Evolutionary conservation across 495 filamentous ascomycete species (phyloP), one percentile per base, ranked within the genome.

Genomic region (Talaromyces liani): DNA sequence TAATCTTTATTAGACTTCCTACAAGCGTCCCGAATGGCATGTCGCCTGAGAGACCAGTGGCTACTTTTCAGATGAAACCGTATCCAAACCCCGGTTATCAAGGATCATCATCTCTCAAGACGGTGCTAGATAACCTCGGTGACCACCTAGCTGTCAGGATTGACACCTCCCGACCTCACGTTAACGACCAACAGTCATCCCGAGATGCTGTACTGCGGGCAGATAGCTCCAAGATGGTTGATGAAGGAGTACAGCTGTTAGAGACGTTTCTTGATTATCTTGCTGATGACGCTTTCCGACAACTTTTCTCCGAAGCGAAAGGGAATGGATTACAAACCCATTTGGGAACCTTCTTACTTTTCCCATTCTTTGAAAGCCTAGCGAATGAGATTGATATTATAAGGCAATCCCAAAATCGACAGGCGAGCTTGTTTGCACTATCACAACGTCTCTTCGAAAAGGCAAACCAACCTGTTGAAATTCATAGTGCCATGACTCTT

Each of bases 51-150:
- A 47, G 25, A 53, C 60, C 60, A 62, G 22, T 62, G 47, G 41
- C 60, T 5, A 62, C 60, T 24, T 62, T 62, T 70, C 27, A 67
- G 68, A 39, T 70, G 69, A 55, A 73, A 72, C 68, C 68, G 25
- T 78, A 79, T 64, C 77, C 76, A 1, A 80, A 80, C 45, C 77
- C 77, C 2, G 77, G 77, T 18, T 79, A 73, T 65, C 64, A 79
- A 31, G 77, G 76, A 6, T 73, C 71, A n/a, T 77, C 76, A 22
- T 62, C 60, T 33, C 45, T 62, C 9, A 62, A 62, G 29, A 62
- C 60, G 24, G 76, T 80, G 53, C 75, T 79, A 55, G 72, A 74
- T 16, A 75, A 80, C 58, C 72, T 80, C 56, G 60, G 60, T 2
- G 60, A 49, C 60, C 22, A 62, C 18, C 47, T 62, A 36, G 41